Percentiles rank a stretch among this genome's conserved stretches.
These are phyloP conservation scores for Penicillium decumbens DNA, from an alignment of 2,329 filamentous ascomycete species.

Conservation along the genomic window DNA sequence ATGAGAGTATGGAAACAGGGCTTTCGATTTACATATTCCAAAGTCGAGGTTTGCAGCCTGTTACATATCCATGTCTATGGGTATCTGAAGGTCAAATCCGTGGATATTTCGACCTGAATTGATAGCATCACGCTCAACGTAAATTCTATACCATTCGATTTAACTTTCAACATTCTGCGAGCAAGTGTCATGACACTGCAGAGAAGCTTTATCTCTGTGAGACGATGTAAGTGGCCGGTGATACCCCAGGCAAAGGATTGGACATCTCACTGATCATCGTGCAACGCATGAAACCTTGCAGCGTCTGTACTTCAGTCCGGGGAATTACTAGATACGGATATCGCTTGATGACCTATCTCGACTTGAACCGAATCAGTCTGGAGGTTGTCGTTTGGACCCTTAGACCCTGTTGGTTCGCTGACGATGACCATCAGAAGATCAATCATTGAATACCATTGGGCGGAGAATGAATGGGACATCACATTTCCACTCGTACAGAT, in stretches of 20 bases:
- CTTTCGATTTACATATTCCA: neutral
- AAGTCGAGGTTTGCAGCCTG: neutral
- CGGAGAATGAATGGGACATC: neutral
- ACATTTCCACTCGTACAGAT: neutral
- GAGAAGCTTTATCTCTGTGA: conserved; percentile 7
- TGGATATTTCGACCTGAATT: neutral
- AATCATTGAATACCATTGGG: neutral
- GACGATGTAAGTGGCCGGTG: neutral
- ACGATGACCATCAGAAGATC: neutral
- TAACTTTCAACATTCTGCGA: neutral
- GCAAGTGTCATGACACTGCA: neutral
- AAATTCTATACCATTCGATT: neutral
- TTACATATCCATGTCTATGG: neutral
- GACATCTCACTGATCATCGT: neutral
- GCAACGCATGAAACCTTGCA: neutral
- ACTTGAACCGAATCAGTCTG: neutral
- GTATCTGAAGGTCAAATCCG: neutral
- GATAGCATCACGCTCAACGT: neutral
- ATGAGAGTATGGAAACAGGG: neutral
- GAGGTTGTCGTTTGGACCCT: neutral
- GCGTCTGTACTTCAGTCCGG: neutral
- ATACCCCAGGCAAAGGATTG: neutral
- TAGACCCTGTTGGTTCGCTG: neutral
- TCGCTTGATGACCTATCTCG: neutral
- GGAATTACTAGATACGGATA: neutral